Percentiles rank a stretch among this genome's conserved stretches.
Conservation (phyloP, 805 yeast genomes). For the Hanseniaspora singularis region DNA sequence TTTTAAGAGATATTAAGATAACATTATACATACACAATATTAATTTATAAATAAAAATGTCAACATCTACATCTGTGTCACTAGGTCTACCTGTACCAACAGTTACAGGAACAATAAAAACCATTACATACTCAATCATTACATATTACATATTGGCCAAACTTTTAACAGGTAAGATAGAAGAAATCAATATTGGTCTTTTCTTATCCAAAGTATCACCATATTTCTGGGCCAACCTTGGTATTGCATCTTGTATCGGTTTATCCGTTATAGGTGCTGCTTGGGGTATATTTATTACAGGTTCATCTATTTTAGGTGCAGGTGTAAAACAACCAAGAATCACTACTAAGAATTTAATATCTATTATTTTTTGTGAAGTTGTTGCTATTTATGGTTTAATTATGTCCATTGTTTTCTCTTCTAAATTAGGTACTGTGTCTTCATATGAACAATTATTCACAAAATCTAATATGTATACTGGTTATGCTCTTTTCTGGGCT, state of each 20-base stretch:
- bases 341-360: slow-evolving; percentile 90
- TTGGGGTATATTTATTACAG: slow-evolving; percentile 97
- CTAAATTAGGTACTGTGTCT: slow-evolving; percentile 62
- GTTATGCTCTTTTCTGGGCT: slow-evolving; percentile 94
- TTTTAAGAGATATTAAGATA: too few species aligned
- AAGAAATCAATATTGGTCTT: slow-evolving; percentile 79
- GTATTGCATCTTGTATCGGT: slow-evolving; percentile 85
- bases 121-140: slow-evolving; percentile 20
- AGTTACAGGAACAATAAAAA: slow-evolving; percentile 19
- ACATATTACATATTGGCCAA: slow-evolving; percentile 27
- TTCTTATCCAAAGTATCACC: slow-evolving; percentile 80
- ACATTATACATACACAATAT: not conserved
- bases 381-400: slow-evolving; percentile 97
- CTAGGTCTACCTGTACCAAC: slow-evolving; percentile 17
- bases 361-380: slow-evolving; percentile 97
- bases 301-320: slow-evolving; percentile 89
- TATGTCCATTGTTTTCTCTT: slow-evolving; percentile 92
- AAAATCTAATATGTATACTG: slow-evolving; percentile 84
- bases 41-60: not conserved
- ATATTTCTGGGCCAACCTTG: slow-evolving; percentile 91
- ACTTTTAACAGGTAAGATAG: slow-evolving; percentile 84
- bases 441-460: slow-evolving; percentile 50
- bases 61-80: slow-evolving; percentile 7
- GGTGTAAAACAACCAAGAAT: slow-evolving; percentile 97
- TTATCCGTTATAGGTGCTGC: slow-evolving; percentile 95